Percentiles rank a stretch among this genome's conserved stretches.
These are phyloP conservation scores for Colletotrichum lini DNA, from an alignment of 2,329 filamentous ascomycete species.

Conservation along the genomic window DNA sequence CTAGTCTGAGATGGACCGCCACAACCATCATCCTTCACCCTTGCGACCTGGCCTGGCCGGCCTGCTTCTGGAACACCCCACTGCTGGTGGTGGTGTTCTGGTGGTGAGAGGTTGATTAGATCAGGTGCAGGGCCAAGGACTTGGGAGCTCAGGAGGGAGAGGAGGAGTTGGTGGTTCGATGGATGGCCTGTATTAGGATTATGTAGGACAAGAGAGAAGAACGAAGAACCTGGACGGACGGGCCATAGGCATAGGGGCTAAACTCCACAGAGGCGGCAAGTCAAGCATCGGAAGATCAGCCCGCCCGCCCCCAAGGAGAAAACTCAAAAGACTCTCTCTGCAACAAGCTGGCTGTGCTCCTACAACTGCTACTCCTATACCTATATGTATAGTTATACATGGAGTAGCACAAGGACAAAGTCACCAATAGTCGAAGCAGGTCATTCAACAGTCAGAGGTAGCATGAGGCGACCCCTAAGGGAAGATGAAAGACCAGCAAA, in stretches of 20 bases:
- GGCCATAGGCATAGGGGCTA: neutral
- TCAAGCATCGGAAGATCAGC: slow-evolving; percentile 27
- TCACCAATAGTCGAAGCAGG: neutral
- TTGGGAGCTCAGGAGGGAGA: neutral
- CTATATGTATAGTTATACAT: too few species aligned
- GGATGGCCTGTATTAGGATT: neutral
- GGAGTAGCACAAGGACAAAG: neutral
- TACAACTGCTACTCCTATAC: too few species aligned
- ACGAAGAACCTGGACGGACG: neutral
- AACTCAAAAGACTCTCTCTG: neutral
- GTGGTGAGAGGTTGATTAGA: slow-evolving; percentile 39
- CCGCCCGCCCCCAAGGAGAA: slow-evolving; percentile 1
- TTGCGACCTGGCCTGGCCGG: neutral
- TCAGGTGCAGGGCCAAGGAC: slow-evolving; percentile 9
- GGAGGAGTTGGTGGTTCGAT: neutral
- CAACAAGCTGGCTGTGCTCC: slow-evolving; percentile 19
- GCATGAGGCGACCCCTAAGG: too few species aligned
- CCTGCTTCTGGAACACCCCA: slow-evolving; percentile 32
- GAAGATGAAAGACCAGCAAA: neutral
- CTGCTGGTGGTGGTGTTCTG: slow-evolving; percentile 25
- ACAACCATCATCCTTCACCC: neutral
- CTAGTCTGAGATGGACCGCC: slow-evolving; percentile 23
- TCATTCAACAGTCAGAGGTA: neutral
- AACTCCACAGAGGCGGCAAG: slow-evolving; percentile 11
- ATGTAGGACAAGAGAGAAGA: neutral